phyloP scores from a whole-genome alignment of 2,329 filamentous ascomycete genomes.

The Aspergillus sclerotialis region DNA sequence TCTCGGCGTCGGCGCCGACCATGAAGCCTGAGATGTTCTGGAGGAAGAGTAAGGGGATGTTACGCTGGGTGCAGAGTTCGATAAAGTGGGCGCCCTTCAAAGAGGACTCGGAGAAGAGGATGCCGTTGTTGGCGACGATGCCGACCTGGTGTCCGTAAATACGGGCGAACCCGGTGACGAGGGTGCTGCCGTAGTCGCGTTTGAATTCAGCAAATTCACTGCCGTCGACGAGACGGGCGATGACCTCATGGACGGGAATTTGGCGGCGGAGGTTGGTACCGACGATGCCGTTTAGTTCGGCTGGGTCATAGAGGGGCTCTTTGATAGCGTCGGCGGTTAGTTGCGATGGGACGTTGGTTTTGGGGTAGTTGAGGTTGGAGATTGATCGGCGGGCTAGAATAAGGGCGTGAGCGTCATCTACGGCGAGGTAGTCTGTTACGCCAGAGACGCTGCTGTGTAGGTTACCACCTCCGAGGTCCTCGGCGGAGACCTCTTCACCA shows the following conservation, averaged over 20 bases:
- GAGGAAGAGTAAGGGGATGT: constrained; percentile 83
- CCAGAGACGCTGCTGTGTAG: constrained; percentile 88
- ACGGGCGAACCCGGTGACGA: constrained; percentile 84
- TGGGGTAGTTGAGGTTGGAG: constrained; percentile 83
- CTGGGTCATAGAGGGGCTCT: constrained; percentile 72
- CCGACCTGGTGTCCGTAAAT: constrained; percentile 89
- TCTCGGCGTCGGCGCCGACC: constrained; percentile 88
- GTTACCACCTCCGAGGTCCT: constrained; percentile 83
- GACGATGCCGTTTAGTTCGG: constrained; percentile 80
- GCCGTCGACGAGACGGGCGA: constrained; percentile 86
- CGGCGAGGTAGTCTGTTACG: constrained; percentile 90
- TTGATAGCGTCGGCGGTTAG: constrained; percentile 40
- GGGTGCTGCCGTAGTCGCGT: constrained; percentile 75
- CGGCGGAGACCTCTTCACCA: constrained; percentile 81
- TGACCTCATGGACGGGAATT: constrained; percentile 80
- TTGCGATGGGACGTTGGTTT: constrained; percentile 29
- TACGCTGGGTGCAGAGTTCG: constrained; percentile 83
- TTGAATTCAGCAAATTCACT: constrained; percentile 93
- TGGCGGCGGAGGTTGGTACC: constrained; percentile 83
- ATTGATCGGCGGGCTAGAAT: constrained; percentile 77
- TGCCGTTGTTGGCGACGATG: constrained; percentile 93
- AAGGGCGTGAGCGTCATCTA: constrained; percentile 87
- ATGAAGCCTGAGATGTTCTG: constrained; percentile 99
- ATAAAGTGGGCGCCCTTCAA: constrained; percentile 97
- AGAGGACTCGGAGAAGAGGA: constrained; percentile 80